Evolutionary conservation across 2,329 filamentous ascomycete species (phyloP), one percentile per base, ranked within the genome.

Genomic region (Exophiala mesophila): DNA sequence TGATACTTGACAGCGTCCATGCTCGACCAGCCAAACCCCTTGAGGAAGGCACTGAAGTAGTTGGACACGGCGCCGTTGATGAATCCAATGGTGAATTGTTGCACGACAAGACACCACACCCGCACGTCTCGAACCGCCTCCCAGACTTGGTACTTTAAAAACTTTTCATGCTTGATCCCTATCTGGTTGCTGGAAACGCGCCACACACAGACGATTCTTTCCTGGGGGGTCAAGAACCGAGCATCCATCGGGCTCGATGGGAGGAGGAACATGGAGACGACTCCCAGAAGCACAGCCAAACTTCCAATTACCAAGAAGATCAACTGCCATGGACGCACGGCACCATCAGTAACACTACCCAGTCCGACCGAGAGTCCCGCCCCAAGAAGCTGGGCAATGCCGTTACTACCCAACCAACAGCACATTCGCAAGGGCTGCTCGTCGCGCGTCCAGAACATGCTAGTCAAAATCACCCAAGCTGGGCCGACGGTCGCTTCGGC

Each of bases 401-500:
- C 77, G 12, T 80, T 64, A 9, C 77, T 76, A 26, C 71, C 66
- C 55, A 79, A 80, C 77, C 77, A 80, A 54, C 80, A 68, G 13
- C 71, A 73, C 56, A 79, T 78, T 6, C 77, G 69, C 4, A 74
- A 73, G 3, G 76, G 72, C 54, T 76, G 74, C 57, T 81, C 77
- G 2, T 65, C 65, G 44, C 72, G 71, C 21, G 69, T 72, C 36
- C 78, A 80, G 68, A 73, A 80, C 55, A 76, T 70, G 45, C 73
- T 76, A 49, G 72, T 77, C 53, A 82, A 73, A 36, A 82, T 66
- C 64, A 80, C 76, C 43, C 80, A 59, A 1, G 72, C 77, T 1
- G 78, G 78, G 2, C 72, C 73, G 39, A 81, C 74, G 2, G 74
- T 76, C 2, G 78, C 74, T 50, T 72, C 78, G 45, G 80, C 80